These are phyloP conservation scores for Iberis amara DNA, from an alignment of 441 rosid genomes.

Conservation along the genomic window DNA sequence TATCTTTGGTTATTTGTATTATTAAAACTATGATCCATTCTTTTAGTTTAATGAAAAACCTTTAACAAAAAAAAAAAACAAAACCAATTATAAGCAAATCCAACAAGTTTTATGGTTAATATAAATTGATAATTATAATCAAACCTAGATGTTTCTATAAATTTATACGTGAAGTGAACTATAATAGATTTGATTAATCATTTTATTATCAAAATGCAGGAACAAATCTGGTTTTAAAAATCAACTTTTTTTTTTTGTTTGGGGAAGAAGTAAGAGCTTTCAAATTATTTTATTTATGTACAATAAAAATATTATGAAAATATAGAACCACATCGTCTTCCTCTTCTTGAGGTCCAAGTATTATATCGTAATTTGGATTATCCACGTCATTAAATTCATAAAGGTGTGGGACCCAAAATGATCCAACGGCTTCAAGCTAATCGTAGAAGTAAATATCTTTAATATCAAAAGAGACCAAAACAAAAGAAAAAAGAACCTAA, in stretches of 20 bases:
- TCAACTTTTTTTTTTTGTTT: neutral
- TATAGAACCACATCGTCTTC: neutral
- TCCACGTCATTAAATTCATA: conserved; percentile 7
- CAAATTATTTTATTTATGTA: neutral
- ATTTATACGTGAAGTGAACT: no score
- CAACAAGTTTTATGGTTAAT: neutral
- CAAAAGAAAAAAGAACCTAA: neutral
- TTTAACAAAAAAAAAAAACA: no score
- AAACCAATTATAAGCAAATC: no score
- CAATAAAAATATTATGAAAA: neutral
- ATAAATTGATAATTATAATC: neutral
- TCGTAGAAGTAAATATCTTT: neutral
- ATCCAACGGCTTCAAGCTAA: conserved; percentile 22
- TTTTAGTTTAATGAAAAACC: no score
- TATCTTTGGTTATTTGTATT: no score
- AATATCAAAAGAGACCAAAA: neutral
- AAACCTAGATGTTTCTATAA: no score
- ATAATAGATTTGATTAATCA: no score
- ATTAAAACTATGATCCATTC: no score
- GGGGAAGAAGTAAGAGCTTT: neutral
- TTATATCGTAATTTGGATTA: neutral
- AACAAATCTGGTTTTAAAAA: no score
- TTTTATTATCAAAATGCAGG: no score
- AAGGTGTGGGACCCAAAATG: neutral
- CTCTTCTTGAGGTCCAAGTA: conserved; percentile 21